Conservation (phyloP, 2,329 filamentous ascomycete genomes). For the Xylaria sp. region DNA sequence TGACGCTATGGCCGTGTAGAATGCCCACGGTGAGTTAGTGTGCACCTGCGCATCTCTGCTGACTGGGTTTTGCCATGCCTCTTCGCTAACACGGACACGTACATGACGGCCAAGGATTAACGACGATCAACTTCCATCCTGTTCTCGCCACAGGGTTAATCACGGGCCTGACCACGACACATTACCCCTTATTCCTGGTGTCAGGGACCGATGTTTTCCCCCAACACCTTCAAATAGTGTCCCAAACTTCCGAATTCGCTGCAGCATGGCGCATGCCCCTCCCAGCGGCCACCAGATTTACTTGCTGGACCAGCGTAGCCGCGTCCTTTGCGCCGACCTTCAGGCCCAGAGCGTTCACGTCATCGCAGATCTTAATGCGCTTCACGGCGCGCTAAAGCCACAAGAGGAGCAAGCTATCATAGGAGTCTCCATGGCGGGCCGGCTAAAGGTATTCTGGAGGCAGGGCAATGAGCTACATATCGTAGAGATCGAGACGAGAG, state of each 20-base stretch:
- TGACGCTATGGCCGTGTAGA: conserved; percentile 20
- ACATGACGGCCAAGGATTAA: conserved; percentile 27
- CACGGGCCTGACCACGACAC: conserved; percentile 22
- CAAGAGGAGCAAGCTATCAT: conserved; percentile 16
- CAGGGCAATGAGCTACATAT: conserved; percentile 12
- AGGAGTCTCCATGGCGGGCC: background rate
- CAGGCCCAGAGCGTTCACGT: conserved; percentile 13
- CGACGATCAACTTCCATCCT: conserved; percentile 30
- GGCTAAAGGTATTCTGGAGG: conserved; percentile 17
- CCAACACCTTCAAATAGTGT: conserved; percentile 15
- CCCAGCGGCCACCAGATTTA: conserved; percentile 13
- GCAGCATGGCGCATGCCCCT: background rate
- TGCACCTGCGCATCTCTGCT: background rate
- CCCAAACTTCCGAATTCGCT: conserved; percentile 24
- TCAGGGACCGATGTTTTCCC: conserved; percentile 9
- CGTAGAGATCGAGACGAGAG: conserved; percentile 10
- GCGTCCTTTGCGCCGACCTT: conserved; percentile 13
- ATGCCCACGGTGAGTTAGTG: conserved; percentile 25
- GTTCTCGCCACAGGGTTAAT: conserved; percentile 20
- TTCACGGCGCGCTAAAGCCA: conserved; percentile 21
- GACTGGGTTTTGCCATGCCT: background rate
- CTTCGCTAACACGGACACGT: background rate
- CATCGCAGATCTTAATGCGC: conserved; percentile 24
- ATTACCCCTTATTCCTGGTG: conserved; percentile 24
- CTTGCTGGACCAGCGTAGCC: conserved; percentile 22